phyloP scores from a whole-genome alignment of 257 asterid genomes.

The Verbascum thapsus region DNA sequence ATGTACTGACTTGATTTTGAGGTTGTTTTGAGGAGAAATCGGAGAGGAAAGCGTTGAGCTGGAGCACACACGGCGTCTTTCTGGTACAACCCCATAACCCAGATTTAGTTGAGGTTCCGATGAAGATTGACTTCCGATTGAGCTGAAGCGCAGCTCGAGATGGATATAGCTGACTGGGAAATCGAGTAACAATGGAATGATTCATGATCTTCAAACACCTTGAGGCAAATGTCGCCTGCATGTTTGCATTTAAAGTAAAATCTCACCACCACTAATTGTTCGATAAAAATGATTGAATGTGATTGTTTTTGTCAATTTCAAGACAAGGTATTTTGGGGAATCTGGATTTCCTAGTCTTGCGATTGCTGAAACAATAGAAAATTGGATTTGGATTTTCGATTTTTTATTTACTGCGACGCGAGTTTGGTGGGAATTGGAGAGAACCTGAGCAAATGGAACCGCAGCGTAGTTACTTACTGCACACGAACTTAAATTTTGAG shows the following conservation, averaged over 20 bases:
- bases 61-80: constrained; percentile 39
- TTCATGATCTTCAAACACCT: constrained; percentile 50
- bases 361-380: not conserved
- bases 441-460: constrained; percentile 17
- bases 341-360: constrained; percentile 8
- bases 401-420: not conserved
- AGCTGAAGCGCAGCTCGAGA: constrained; percentile 27
- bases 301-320: too few species aligned
- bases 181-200: constrained; percentile 30
- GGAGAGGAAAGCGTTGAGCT: constrained; percentile 68
- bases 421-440: constrained; percentile 18
- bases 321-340: constrained; percentile 5
- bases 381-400: too few species aligned
- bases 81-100: constrained; percentile 53
- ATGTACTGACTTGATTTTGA: constrained; percentile 47
- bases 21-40: constrained; percentile 57
- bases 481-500: too few species aligned
- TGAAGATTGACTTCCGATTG: constrained; percentile 28
- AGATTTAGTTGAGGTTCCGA: constrained; percentile 39
- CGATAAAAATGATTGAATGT: constrained; percentile 34
- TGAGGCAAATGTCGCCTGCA: constrained; percentile 49
- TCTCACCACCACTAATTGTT: constrained; percentile 27
- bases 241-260: constrained; percentile 35
- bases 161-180: constrained; percentile 28
- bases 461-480: not conserved